Evolutionary conservation across 441 rosid species (phyloP), one percentile per base, ranked within the genome.

Genomic region (Adansonia gregorii): DNA sequence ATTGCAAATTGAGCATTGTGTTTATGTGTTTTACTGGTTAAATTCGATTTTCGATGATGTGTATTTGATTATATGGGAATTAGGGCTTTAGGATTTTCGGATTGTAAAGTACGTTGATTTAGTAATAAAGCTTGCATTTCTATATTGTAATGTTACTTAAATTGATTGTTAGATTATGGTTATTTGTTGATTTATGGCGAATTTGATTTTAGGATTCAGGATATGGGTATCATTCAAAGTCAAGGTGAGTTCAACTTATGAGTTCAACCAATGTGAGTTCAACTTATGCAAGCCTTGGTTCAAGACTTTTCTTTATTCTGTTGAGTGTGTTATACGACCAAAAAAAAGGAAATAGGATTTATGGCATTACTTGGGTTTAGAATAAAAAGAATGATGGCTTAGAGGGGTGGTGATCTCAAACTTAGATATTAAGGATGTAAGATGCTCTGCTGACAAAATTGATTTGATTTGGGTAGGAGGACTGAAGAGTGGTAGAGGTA

Each of bases 51-150:
- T 46, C 19, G 20, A 22, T 69, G 9, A 22, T 70, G 73, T 22
- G 65, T 60, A 60, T 61, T 73, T 74, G 60, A n/a, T 63, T 69
- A 20, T 31, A 9, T 49, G 67, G 63, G 7, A 43, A 59, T 49
- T 49, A 8, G 46, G 52, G 54, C 14, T 74, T 20, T 68, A 19
- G n/a, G 71, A n/a, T 20, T 65, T 48, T 45, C 1, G 61, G 75
- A 65, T 0, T 9, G 64, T 78, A 2, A 68, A 48, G 14, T 24
- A 7, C 55, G 72, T 24, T 72, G 55, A 72, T 39, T 61, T 63
- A 12, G 17, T 10, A 6, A 48, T n/a, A 56, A 11, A 78, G 20
- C 61, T 65, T 39, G 22, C 59, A 45, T 51, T 70, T 14, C 24
- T 49, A 8, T 6, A 11, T 24, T 27, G 48, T 12, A 19, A 45